Evolutionary conservation across 2,329 filamentous ascomycete genomes (phyloP).

Genomic region (Hypoxylon sp.): DNA sequence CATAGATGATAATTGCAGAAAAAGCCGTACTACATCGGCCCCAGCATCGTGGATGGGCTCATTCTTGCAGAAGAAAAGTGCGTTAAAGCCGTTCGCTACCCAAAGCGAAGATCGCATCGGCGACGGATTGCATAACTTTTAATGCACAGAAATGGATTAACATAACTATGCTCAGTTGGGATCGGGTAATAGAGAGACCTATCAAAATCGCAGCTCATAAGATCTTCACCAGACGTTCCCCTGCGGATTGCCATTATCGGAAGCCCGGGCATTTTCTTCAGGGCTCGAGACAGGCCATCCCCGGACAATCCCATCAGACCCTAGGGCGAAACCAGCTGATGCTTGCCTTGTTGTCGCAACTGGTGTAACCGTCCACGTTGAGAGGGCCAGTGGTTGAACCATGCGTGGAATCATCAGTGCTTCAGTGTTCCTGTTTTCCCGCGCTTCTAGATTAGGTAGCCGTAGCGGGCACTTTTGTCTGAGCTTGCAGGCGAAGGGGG

Average conservation of each 20-base stretch:
- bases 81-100: constrained; percentile 12
- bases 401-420: constrained; percentile 35
- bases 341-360: constrained; percentile 46
- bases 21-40: constrained; percentile 29
- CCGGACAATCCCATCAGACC: constrained; percentile 43
- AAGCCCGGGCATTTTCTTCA: constrained; percentile 43
- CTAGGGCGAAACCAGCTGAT: constrained; percentile 47
- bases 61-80: constrained; percentile 15
- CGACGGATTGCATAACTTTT: constrained; percentile 39
- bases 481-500: constrained; percentile 25
- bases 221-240: constrained; percentile 41
- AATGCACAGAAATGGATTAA: constrained; percentile 34
- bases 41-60: constrained; percentile 29
- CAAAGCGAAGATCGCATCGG: constrained; percentile 31
- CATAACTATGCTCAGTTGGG: constrained; percentile 32
- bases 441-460: constrained; percentile 31
- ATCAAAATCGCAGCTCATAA: constrained; percentile 40
- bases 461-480: constrained; percentile 33
- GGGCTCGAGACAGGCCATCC: constrained; percentile 42
- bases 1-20: constrained; percentile 12
- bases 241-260: constrained; percentile 44
- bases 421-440: constrained; percentile 31
- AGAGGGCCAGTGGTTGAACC: constrained; percentile 26
- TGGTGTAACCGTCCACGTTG: constrained; percentile 45
- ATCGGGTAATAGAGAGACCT: constrained; percentile 42